Percentiles rank a stretch among this genome's conserved stretches.
Evolutionary conservation across 164 flowering plant species (phyloP).

Genomic region (Buxus sempervirens): DNA sequence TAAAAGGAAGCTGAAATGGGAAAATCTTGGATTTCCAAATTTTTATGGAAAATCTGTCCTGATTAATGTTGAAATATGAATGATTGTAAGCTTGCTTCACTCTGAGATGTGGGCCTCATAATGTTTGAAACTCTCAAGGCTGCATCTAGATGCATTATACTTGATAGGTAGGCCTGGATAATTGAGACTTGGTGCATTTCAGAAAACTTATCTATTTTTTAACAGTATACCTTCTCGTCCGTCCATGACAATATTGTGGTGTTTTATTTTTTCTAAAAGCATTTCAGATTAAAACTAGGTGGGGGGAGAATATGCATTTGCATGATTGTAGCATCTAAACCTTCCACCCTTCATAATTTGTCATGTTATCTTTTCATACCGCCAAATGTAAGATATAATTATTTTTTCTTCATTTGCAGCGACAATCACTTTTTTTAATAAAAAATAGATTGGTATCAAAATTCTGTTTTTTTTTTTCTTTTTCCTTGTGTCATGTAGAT

Average conservation of each 20-base stretch:
- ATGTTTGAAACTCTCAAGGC: no score
- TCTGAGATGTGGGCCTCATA: no score
- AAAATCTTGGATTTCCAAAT: no score
- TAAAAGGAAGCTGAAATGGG: no score
- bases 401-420: not conserved
- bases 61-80: no score
- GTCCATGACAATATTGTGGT: not conserved
- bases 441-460: not conserved
- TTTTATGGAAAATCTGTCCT: no score
- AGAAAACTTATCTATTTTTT: no score
- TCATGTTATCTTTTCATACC: not conserved
- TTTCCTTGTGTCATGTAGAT: constrained; percentile 41
- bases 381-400: not conserved
- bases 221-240: not conserved
- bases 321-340: not conserved
- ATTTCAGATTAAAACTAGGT: not conserved
- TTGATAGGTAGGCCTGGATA: no score
- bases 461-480: not conserved
- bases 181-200: no score
- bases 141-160: no score
- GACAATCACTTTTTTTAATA: no score
- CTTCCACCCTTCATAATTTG: not conserved
- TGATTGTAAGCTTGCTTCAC: no score
- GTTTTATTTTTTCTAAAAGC: not conserved
- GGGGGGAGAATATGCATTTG: not conserved